Percentiles rank a stretch among this genome's conserved stretches.
These are phyloP conservation scores for Pezicula neosporulosa DNA, from an alignment of 2,329 filamentous ascomycete genomes.

Conservation along the genomic window DNA sequence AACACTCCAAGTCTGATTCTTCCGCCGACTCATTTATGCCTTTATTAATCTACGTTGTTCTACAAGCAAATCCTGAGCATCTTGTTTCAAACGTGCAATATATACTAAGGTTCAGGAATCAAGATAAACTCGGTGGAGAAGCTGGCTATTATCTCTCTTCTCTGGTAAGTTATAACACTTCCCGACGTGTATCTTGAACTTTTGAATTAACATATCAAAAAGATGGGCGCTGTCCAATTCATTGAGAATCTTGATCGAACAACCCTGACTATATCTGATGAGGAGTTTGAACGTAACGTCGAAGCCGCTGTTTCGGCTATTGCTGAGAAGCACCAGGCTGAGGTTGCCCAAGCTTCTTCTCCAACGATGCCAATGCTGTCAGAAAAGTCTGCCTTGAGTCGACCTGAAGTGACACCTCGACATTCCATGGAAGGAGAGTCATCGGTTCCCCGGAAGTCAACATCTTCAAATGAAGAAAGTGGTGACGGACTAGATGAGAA, in stretches of 20 bases:
- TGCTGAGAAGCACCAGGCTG: constrained; percentile 76
- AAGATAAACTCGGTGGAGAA: constrained; percentile 96
- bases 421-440: constrained; percentile 59
- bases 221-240: constrained; percentile 93
- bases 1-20: constrained; percentile 88
- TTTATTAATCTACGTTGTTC: constrained; percentile 89
- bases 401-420: constrained; percentile 54
- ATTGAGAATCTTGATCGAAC: constrained; percentile 96
- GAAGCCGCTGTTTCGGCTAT: constrained; percentile 94
- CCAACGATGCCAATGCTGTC: constrained; percentile 31
- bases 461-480: constrained; percentile 49
- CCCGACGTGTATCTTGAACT: neutral
- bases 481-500: constrained; percentile 62
- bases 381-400: constrained; percentile 45
- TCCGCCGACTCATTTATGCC: constrained; percentile 97
- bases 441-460: constrained; percentile 52
- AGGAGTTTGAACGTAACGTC: constrained; percentile 95
- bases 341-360: constrained; percentile 39
- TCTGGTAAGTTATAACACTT: constrained; percentile 50
- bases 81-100: constrained; percentile 98
- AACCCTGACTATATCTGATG: constrained; percentile 86
- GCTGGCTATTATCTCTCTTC: constrained; percentile 98
- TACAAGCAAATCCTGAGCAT: constrained; percentile 92
- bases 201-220: constrained; percentile 14
- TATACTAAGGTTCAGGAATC: constrained; percentile 92